A percentile compares a stretch with the other conserved stretches of the same genome.
phyloP scores from a whole-genome alignment of 1,284 basidiomycete species.

The Stygiomarasmius scandens region DNA sequence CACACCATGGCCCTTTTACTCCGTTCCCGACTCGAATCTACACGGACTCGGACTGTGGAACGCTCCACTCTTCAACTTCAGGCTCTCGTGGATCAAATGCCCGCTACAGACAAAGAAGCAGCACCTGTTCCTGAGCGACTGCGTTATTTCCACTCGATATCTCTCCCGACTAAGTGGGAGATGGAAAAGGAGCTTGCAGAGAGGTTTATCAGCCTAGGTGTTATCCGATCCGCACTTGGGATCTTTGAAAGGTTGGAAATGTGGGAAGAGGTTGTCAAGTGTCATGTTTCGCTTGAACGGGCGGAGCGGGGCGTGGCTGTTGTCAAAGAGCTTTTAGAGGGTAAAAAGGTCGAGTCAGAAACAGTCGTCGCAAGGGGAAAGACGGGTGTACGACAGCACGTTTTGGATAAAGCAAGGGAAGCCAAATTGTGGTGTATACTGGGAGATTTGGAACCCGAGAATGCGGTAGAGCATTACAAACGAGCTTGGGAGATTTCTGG shows the following conservation, averaged over 20 bases:
- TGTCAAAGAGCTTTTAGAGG: slow-evolving; percentile 83
- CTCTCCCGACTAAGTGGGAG: slow-evolving; percentile 88
- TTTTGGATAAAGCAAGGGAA: slow-evolving; percentile 71
- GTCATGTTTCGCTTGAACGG: slow-evolving; percentile 80
- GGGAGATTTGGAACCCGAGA: slow-evolving; percentile 84
- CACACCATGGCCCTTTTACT: slow-evolving; percentile 94
- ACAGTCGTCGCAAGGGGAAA: slow-evolving; percentile 68
- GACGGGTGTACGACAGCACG: slow-evolving; percentile 40
- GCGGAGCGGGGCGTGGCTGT: slow-evolving; percentile 77
- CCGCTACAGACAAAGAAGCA: slow-evolving; percentile 69
- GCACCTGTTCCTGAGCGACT: slow-evolving; percentile 66
- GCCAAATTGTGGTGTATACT: slow-evolving; percentile 96
- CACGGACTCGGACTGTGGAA: slow-evolving; percentile 88
- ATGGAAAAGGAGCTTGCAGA: slow-evolving; percentile 87
- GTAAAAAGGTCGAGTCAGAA: slow-evolving; percentile 81
- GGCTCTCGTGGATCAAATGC: slow-evolving; percentile 94
- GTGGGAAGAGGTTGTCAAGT: slow-evolving; percentile 95
- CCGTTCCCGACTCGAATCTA: slow-evolving; percentile 85
- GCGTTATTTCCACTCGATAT: slow-evolving; percentile 77
- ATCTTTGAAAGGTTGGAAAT: slow-evolving; percentile 93
- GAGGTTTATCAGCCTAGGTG: slow-evolving; percentile 82
- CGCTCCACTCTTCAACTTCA: slow-evolving; percentile 88
- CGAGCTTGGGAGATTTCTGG: slow-evolving; percentile 85
- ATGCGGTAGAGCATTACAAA: slow-evolving; percentile 74
- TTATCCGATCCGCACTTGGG: slow-evolving; percentile 84